Percentiles rank a stretch among this genome's conserved stretches.
Conservation (phyloP, 352 stramenopile species). For the Phytopythium helicoides region DNA sequence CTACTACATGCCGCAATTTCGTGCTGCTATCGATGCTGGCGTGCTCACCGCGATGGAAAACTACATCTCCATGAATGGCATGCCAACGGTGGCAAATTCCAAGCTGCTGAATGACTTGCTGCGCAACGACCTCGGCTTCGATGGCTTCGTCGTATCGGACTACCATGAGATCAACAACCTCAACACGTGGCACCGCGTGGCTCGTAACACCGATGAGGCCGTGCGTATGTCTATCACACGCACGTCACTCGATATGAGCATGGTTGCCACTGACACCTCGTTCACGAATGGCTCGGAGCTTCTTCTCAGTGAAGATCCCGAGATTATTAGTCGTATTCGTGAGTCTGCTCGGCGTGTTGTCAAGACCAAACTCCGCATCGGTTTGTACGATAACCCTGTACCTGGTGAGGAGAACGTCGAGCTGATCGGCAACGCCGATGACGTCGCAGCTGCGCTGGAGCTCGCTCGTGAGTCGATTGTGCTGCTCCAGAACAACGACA, state of each 20-base stretch:
- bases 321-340: slow-evolving; percentile 37
- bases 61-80: slow-evolving; percentile 89
- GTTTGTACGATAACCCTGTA: slow-evolving; percentile 58
- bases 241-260: slow-evolving; percentile 88
- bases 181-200: slow-evolving; percentile 46
- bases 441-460: slow-evolving; percentile 50
- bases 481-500: slow-evolving; percentile 17
- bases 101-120: slow-evolving; percentile 74
- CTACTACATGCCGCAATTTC: slow-evolving; percentile 78
- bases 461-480: slow-evolving; percentile 69
- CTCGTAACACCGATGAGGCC: slow-evolving; percentile 33
- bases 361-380: slow-evolving; percentile 59
- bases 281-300: slow-evolving; percentile 46
- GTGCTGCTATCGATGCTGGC: slow-evolving; percentile 63
- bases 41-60: slow-evolving; percentile 89
- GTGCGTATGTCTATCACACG: slow-evolving; percentile 59
- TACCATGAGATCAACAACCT: slow-evolving; percentile 91
- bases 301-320: slow-evolving; percentile 30
- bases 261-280: slow-evolving; percentile 53
- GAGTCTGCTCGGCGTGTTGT: slow-evolving; percentile 55
- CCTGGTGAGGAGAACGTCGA: slow-evolving; percentile 33
- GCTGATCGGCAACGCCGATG: slow-evolving; percentile 37
- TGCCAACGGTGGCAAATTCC: slow-evolving; percentile 79
- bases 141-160: slow-evolving; percentile 86
- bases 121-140: slow-evolving; percentile 70